Base-by-base conservation (phyloP, 2,329 filamentous ascomycete genomes). In the Hymenoscyphus albidus region DNA sequence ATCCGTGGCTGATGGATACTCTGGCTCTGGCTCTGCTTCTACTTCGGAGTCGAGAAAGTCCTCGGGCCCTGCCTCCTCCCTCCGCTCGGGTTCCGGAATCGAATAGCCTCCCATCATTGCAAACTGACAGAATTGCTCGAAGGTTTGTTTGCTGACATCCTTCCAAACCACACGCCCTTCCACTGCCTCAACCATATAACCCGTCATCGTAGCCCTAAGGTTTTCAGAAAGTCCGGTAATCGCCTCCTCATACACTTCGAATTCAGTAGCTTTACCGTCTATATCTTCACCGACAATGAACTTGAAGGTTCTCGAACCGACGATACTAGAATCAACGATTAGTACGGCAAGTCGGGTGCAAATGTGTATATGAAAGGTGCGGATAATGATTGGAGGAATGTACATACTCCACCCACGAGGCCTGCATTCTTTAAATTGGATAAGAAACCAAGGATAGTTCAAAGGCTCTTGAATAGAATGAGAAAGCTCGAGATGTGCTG, bases 91-190 rank as follows among this genome's bases (percentile, higher is more conserved):
- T 44, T 65, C 59, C 1, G 69, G 66, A 14, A 70, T 59, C 5
- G 64, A 61, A 48, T 72, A 72, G 35, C 71, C 68, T 2, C 66
- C 67, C 1, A 64, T 70, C 61, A 71, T 71, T 31, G 69, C 70
- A 62, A 71, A 69, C 35, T 72, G 67, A 40, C 51, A 58, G 32
- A 72, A 70, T 5, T 64, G 63, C 58, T 65, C 66, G 48, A 71
- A 72, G 0, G 69, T 69, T 12, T 69, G 63, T 59, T 66, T 68
- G 59, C 62, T 64, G 6, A 70, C 64, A 55, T 70, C 57, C 2
- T 62, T 42, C 69, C 65, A 72, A 57, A 32, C 65, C 10, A 64
- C 58, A 27, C n/a, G n/a, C n/a, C 61, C 64, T 2, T 55, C 48
- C 22, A 62, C 55, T 13, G 67, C 58, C 27, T 70, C 68, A 5